Base-by-base conservation (phyloP, 2,329 filamentous ascomycete genomes). In the Pestalotiopsis sp. region DNA sequence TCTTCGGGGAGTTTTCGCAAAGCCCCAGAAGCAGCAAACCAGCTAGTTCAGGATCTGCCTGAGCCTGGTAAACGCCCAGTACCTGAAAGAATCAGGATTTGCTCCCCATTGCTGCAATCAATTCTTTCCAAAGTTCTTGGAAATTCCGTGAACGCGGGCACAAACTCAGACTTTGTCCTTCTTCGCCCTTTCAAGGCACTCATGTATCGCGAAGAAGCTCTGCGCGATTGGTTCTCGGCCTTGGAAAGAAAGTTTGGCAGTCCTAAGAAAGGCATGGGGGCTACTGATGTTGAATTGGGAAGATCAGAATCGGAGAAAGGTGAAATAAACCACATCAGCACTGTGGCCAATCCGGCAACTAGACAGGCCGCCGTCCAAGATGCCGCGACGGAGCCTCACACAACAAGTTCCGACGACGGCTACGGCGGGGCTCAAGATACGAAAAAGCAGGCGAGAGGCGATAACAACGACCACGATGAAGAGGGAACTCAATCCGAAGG, bases 161-260 rank as follows among this genome's bases (percentile, higher is more conserved):
- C 6, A 14, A 4, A 6, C 7, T 38, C 41, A 41, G 39, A 17
- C 6, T 59, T 67, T 20, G 49, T 67, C 6, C 2, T 67, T 7
- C 23, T 67, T 25, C 25, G 65, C 4, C 65, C 65, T 12, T 67
- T 67, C 65, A 67, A 67, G 25, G 17, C 45, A 25, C 23, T 67
- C 1, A 41, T 61, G 1, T 59, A 67, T 17, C 27, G 31, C 12
- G 31, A 61, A 3, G 20, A 67, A 2, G 12, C 36, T 12, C 13
- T 61, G 17, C 41, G 20, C 17, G n/a, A 52, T 2, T 2, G 17
- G 12, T 6, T 59, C 0, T 11, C 6, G 13, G 56, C 27, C 6
- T 17, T 67, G 20, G 39, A 45, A 45, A 3, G 2, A 17, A 45
- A 17, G 12, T 45, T 45, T 4, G 1, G 1, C 39, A 17, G 39